phyloP scores from a whole-genome alignment of 176 grass and related monocot species.

The Luzula sylvatica region DNA sequence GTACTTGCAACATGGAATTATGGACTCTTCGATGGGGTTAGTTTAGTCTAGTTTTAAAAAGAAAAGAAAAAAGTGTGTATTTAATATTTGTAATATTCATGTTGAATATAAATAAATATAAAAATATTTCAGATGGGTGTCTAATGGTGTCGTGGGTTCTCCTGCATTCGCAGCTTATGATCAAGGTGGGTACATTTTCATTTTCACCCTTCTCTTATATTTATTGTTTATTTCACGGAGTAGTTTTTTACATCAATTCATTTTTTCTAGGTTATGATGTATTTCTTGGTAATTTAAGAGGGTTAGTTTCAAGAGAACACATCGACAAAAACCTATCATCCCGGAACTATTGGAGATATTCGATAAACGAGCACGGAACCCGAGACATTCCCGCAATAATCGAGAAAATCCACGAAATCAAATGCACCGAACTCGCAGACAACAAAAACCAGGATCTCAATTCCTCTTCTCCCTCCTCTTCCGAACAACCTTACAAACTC shows the following conservation, averaged over 20 bases:
- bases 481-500: constrained; percentile 67
- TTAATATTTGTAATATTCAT: not conserved
- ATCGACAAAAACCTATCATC: constrained; percentile 75
- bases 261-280: constrained; percentile 85
- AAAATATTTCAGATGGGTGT: constrained; percentile 64
- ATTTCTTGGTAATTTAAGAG: constrained; percentile 92
- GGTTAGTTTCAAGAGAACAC: constrained; percentile 88
- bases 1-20: constrained; percentile 82
- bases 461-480: not conserved
- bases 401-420: constrained; percentile 90
- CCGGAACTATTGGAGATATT: constrained; percentile 98
- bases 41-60: constrained; percentile 13
- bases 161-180: constrained; percentile 97
- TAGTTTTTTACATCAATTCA: not conserved
- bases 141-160: constrained; percentile 95
- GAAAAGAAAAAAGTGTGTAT: no score
- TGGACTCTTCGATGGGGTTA: constrained; percentile 99
- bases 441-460: constrained; percentile 6
- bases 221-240: constrained; percentile 2
- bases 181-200: constrained; percentile 54
- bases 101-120: not conserved
- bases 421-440: constrained; percentile 56
- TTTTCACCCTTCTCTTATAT: not conserved
- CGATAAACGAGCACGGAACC: constrained; percentile 92
- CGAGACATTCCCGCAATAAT: constrained; percentile 84